phyloP scores from a whole-genome alignment of 2,329 filamentous ascomycete genomes.

The Triangularia verruculosa region DNA sequence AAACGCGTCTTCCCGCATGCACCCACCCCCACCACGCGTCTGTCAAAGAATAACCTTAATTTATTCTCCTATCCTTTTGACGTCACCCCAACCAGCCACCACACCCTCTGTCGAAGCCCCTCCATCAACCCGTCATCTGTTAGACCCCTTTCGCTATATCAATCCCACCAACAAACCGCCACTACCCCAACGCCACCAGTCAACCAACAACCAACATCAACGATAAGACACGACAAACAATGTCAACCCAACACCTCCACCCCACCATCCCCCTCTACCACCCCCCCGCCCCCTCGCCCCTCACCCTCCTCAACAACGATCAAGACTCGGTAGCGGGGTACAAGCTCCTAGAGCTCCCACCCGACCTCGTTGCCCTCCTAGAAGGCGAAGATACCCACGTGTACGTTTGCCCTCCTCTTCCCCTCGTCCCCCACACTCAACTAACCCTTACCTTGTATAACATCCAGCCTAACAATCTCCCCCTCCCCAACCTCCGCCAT shows the following conservation, averaged over 20 bases:
- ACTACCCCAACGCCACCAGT: neutral
- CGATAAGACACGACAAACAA: neutral
- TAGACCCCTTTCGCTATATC: neutral
- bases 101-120: neutral
- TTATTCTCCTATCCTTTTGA: neutral
- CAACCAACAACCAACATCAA: neutral
- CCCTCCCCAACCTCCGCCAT: conserved; percentile 52
- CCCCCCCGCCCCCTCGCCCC: conserved; percentile 42
- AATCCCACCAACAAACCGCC: neutral
- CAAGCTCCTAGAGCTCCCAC: conserved; percentile 60
- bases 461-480: conserved; percentile 45
- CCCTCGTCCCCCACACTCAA: neutral
- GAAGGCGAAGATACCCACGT: conserved; percentile 52
- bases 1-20: neutral
- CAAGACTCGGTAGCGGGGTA: conserved; percentile 48
- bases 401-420: conserved; percentile 34
- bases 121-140: neutral
- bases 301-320: conserved; percentile 46
- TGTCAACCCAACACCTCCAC: conserved; percentile 44
- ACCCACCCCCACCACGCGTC: neutral
- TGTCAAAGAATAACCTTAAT: neutral
- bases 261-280: neutral
- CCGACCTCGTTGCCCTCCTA: conserved; percentile 54
- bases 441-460: neutral
- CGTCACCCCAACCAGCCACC: neutral